A percentile compares a stretch with the other conserved stretches of the same genome.
Conservation (phyloP, 2,329 filamentous ascomycete genomes). For the Trichoderma endophyticum region DNA sequence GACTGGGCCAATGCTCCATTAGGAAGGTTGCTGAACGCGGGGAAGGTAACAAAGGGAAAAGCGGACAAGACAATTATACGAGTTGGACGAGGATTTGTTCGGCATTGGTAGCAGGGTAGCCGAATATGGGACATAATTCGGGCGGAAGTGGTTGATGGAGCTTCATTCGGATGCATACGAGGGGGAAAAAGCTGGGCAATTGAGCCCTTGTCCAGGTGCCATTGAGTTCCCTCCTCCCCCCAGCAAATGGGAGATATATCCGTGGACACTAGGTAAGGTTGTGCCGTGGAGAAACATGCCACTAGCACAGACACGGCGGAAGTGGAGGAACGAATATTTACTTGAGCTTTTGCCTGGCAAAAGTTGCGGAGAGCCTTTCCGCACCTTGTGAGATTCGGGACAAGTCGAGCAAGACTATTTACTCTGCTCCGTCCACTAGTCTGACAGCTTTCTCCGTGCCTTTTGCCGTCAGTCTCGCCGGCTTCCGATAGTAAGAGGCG, state of each 20-base stretch:
- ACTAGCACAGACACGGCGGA: neutral
- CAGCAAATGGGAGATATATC: neutral
- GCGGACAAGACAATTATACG: neutral
- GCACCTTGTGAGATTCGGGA: neutral
- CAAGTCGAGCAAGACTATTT: neutral
- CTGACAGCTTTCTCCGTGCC: neutral
- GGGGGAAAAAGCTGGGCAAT: neutral
- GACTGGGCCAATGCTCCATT: neutral
- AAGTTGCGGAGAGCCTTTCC: neutral
- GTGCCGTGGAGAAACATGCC: neutral
- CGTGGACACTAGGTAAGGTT: neutral
- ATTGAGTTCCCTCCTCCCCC: neutral
- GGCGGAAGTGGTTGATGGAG: neutral
- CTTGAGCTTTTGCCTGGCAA: neutral
- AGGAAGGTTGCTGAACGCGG: slow-evolving; percentile 8
- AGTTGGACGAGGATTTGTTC: neutral
- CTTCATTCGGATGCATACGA: neutral
- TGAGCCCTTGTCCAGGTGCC: neutral
- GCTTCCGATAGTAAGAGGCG: neutral
- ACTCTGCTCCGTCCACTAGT: neutral
- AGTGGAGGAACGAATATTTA: neutral
- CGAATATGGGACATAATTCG: neutral
- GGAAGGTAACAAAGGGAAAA: neutral
- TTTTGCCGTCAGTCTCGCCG: neutral
- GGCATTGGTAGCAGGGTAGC: neutral